These are phyloP conservation scores for Myxozyma neotropica DNA, from an alignment of 805 yeast genomes.

Conservation along the genomic window DNA sequence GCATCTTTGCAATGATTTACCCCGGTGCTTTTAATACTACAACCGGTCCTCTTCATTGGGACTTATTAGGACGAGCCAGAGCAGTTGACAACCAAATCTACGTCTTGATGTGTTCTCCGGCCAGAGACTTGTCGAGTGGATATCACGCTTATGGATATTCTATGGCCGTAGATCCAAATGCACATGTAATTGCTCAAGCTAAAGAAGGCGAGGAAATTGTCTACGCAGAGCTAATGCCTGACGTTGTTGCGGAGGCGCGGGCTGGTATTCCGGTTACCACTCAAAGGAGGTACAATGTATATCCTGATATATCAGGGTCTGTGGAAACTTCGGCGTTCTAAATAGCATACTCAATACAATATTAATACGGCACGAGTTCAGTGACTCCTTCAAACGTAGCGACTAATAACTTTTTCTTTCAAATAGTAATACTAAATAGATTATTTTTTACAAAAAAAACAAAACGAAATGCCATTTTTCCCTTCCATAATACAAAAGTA, in stretches of 20 bases:
- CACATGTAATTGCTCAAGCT: constrained; percentile 72
- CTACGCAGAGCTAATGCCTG: constrained; percentile 72
- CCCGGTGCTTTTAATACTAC: constrained; percentile 93
- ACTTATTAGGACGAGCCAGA: constrained; percentile 71
- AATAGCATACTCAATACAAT: neutral
- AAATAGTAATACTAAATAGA: neutral
- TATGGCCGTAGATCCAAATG: constrained; percentile 91
- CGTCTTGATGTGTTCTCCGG: constrained; percentile 90
- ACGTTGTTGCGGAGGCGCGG: constrained; percentile 58
- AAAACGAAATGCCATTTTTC: constrained; percentile 13
- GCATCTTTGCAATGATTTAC: constrained; percentile 76
- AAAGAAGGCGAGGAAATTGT: constrained; percentile 77
- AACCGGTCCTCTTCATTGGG: constrained; percentile 94
- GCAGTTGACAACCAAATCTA: constrained; percentile 88
- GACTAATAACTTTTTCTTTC: too few relatives aligned
- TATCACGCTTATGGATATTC: constrained; percentile 84
- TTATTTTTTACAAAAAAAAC: neutral
- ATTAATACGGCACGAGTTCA: too few relatives aligned
- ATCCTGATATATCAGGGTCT: constrained; percentile 48
- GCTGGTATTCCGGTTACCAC: constrained; percentile 65
- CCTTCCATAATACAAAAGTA: constrained; percentile 21
- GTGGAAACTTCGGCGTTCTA: constrained; percentile 13
- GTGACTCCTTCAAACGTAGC: too few relatives aligned
- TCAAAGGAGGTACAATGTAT: constrained; percentile 74
- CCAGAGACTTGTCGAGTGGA: constrained; percentile 88